Base-by-base conservation (phyloP, 495 filamentous ascomycete species). In the Thermothielavioides terrestris region DNA sequence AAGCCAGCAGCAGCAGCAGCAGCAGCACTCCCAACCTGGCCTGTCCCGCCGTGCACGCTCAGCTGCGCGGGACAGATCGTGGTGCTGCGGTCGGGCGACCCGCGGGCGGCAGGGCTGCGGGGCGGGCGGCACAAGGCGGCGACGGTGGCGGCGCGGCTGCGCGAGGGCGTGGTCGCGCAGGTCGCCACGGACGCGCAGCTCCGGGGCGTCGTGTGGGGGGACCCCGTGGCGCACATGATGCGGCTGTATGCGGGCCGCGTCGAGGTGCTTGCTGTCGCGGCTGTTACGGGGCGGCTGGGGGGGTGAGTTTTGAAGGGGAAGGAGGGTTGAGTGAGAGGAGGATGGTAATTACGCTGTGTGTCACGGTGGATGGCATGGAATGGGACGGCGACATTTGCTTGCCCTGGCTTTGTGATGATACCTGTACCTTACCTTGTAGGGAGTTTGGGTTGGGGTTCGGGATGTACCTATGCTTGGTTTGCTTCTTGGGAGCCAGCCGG, bases 181-280 rank as follows among this genome's bases (percentile, higher is more conserved):
- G 66, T 78, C 14, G 72, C 77, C 2, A 77, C 70, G n/a, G 82
- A 89, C 63, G 75, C 80, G 38, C 64, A 81, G 52, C 65, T 92
- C 20, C 66, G 81, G 23, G 71, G 69, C 2, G 76, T 85, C 9
- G 70, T 92, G 0, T 92, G 86, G 74, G 87, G 87, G 0, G 87
- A 92, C 62, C 85, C 84, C 0, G 66, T 88, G 12, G 83, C 79
- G 67, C 87, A 92, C 63, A 75, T 78, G 60, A 91, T 92, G 86
- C 77, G 69, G 61, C 52, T 89, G 34, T 92, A 92, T 66, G 70
- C 76, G 21, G 72, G 71, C 17, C 66, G 87, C 45, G 78, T 92
- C 30, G 81, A 89, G 55, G 64, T 70, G 10, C 61, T 91, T 50
- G 83, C 83, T 21, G 80, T 78, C 4, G 78, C 73, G 36, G 84